Evolutionary conservation across 1,139 yeast species (phyloP).

Genomic region (Pichia sp.): DNA sequence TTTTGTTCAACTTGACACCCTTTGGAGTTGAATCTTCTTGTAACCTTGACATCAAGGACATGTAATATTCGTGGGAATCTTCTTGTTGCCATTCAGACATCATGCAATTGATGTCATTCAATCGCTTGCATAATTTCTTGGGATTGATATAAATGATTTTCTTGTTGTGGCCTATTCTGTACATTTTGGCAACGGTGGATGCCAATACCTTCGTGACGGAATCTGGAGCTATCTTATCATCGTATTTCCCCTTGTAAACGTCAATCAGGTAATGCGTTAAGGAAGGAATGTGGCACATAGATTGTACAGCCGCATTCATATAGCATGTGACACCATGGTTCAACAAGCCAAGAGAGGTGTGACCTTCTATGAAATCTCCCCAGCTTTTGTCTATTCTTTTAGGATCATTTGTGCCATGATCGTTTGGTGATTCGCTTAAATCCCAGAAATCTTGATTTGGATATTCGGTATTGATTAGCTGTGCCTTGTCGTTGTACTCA

Average conservation of each 20-base stretch:
- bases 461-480: constrained; percentile 19
- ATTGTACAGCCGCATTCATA: constrained; percentile 92
- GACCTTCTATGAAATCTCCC: constrained; percentile 42
- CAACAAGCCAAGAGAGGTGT: constrained; percentile 68
- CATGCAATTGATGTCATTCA: constrained; percentile 88
- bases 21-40: constrained; percentile 93
- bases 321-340: constrained; percentile 96
- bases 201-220: constrained; percentile 75
- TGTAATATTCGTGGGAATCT: constrained; percentile 94
- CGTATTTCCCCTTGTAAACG: constrained; percentile 49
- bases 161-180: constrained; percentile 43
- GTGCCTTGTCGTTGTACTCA: constrained; percentile 17
- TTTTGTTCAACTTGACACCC: constrained; percentile 74
- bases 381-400: constrained; percentile 57
- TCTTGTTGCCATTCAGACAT: constrained; percentile 98
- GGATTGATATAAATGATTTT: constrained; percentile 59
- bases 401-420: constrained; percentile 57
- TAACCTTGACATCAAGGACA: constrained; percentile 80
- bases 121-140: constrained; percentile 60
- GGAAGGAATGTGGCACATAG: constrained; percentile 87
- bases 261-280: constrained; percentile 77
- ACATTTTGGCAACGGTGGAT: constrained; percentile 63
- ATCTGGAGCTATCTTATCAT: constrained; percentile 42
- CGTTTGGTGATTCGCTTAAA: constrained; percentile 48
- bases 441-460: constrained; percentile 40